Evolutionary conservation across 2,329 filamentous ascomycete genomes (phyloP), one percentile per base, ranked within the genome.

Genomic region (Venturia nashicola): DNA sequence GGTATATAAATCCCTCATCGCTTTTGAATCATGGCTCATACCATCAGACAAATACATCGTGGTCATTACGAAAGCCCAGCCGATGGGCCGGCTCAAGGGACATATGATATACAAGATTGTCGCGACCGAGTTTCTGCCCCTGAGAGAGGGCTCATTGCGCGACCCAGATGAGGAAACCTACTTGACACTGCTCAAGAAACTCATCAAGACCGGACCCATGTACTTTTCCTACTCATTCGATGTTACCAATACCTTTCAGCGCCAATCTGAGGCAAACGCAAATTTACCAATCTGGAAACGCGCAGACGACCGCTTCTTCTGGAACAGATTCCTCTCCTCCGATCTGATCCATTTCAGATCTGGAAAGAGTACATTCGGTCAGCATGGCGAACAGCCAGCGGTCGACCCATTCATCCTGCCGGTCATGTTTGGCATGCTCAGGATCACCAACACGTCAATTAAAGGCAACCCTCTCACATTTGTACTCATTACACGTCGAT

Each of bases 151-250:
- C 68, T 88, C 90, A 68, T 85, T 97, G 67, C 90, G 89, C 76
- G 94, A 99, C 72, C 85, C 87, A 55, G 94, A 99, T 74, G 94
- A 99, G 80, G 93, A 97, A 76, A 89, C 86, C 69, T 97, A 97
- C 75, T 83, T 97, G 63, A 77, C 81, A 61, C 82, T 97, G 63
- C 83, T 99, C 69, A 91, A 91, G 75, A 85, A 83, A 59, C 86
- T 94, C 67, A 83, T 99, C 69, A 88, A 89, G 74, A 86, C 84
- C 14, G 90, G 89, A 0, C 91, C 93, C 9, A 91, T 97, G 87
- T 97, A 96, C 82, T 99, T 97, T 72, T 97, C 94, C 65, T 99
- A 99, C 79, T 93, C 92, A 9, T 85, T 96, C 74, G 94, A 99
- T 76, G 83, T 99, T 68, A 99, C 94, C 69, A 99, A 96, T 80